Conservation (phyloP, 345 rosid genomes). For the Salix exigua region DNA sequence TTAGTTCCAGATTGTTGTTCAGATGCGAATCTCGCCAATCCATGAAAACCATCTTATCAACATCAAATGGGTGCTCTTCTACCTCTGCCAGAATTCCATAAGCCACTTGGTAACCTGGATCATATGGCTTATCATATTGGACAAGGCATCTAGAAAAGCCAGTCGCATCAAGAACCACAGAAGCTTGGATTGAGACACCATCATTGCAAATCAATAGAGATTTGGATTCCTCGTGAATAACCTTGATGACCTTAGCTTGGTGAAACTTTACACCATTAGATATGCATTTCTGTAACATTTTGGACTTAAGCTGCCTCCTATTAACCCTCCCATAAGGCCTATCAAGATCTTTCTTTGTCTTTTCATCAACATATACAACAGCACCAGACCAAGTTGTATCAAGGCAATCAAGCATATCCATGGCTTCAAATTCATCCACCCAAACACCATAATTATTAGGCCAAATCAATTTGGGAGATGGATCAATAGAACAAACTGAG, state of each 20-base stretch:
- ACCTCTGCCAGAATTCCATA: slow-evolving; percentile 93
- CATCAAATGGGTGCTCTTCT: slow-evolving; percentile 89
- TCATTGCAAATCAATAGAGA: slow-evolving; percentile 78
- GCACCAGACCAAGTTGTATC: slow-evolving; percentile 98
- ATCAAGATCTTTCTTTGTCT: slow-evolving; percentile 51
- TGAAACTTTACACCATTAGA: slow-evolving; percentile 80
- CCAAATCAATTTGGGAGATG: slow-evolving; percentile 87
- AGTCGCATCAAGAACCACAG: slow-evolving; percentile 90
- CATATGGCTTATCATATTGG: slow-evolving; percentile 89
- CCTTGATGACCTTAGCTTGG: slow-evolving; percentile 86
- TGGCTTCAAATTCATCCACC: slow-evolving; percentile 97
- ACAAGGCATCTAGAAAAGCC: slow-evolving; percentile 95
- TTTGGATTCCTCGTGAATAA: slow-evolving; percentile 75
- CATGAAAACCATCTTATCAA: slow-evolving; percentile 93
- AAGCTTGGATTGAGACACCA: slow-evolving; percentile 78
- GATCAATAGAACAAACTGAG: slow-evolving; percentile 85
- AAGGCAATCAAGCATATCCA: slow-evolving; percentile 94
- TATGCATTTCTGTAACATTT: slow-evolving; percentile 88
- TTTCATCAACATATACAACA: slow-evolving; percentile 61
- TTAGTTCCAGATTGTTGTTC: slow-evolving; percentile 36
- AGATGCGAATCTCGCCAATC: slow-evolving; percentile 97
- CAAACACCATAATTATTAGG: slow-evolving; percentile 98
- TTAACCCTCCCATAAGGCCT: slow-evolving; percentile 97
- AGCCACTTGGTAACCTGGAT: slow-evolving; percentile 96
- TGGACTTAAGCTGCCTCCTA: slow-evolving; percentile 82